phyloP scores from a whole-genome alignment of 2,329 filamentous ascomycete species.

The Pseudocercospora macadamiae region DNA sequence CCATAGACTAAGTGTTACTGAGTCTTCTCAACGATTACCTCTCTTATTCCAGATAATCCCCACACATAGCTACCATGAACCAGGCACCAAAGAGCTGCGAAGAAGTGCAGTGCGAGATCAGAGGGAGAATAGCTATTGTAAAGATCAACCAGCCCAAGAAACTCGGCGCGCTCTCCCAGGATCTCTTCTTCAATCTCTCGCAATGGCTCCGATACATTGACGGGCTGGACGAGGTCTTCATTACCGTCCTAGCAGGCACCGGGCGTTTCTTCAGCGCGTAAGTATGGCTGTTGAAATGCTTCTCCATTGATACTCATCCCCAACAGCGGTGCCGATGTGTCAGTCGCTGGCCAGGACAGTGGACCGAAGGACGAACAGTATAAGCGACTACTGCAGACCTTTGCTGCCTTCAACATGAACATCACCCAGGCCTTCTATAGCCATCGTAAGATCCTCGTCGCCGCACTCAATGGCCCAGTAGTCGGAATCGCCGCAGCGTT shows the following conservation, averaged over 20 bases:
- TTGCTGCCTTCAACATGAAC: constrained; percentile 84
- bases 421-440: constrained; percentile 87
- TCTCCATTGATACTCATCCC: constrained; percentile 13
- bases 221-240: constrained; percentile 73
- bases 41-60: background rate
- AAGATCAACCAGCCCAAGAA: constrained; percentile 84
- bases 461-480: constrained; percentile 87
- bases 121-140: constrained; percentile 75
- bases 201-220: constrained; percentile 77
- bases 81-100: constrained; percentile 23
- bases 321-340: constrained; percentile 78
- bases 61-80: constrained; percentile 10
- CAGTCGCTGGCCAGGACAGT: constrained; percentile 45
- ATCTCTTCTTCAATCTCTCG: constrained; percentile 69
- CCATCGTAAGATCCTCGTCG: constrained; percentile 91
- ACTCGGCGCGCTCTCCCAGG: constrained; percentile 76
- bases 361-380: constrained; percentile 46
- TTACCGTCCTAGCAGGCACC: constrained; percentile 82
- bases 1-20: background rate
- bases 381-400: constrained; percentile 67
- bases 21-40: background rate
- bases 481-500: constrained; percentile 87
- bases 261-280: constrained; percentile 83
- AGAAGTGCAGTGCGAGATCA: constrained; percentile 56
- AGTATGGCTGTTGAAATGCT: constrained; percentile 54